phyloP scores from a whole-genome alignment of 2,329 filamentous ascomycete genomes.

The Nemania sp. region DNA sequence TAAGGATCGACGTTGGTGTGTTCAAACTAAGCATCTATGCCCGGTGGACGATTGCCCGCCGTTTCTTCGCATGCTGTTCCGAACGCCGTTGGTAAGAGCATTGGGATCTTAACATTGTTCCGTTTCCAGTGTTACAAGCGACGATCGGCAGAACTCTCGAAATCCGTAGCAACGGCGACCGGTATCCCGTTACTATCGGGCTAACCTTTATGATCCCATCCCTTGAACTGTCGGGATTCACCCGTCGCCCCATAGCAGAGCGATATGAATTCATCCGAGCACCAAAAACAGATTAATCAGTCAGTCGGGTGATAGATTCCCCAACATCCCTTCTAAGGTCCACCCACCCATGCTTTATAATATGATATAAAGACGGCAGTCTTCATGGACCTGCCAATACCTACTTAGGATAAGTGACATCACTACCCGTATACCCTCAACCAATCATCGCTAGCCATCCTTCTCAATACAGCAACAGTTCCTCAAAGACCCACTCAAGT shows the following conservation, averaged over 20 bases:
- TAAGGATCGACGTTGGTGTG: too few species aligned
- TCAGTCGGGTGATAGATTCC: conserved; percentile 25
- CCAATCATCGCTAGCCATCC: conserved; percentile 21
- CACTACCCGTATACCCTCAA: background rate
- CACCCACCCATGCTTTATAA: background rate
- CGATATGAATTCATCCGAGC: conserved; percentile 23
- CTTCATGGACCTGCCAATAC: conserved; percentile 6
- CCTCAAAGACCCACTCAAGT: background rate
- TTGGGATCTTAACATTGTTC: background rate
- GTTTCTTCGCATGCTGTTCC: background rate
- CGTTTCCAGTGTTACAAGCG: too few species aligned
- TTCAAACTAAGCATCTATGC: too few species aligned
- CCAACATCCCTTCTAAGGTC: conserved; percentile 5
- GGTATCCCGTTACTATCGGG: background rate
- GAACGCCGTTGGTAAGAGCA: background rate
- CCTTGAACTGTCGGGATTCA: conserved; percentile 2
- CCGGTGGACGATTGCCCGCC: too few species aligned
- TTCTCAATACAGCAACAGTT: conserved; percentile 20
- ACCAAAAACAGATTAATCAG: conserved; percentile 1
- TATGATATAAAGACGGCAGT: background rate
- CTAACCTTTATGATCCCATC: background rate
- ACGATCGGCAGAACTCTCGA: background rate
- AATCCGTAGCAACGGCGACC: background rate
- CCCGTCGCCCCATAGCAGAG: conserved; percentile 6
- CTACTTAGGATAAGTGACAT: conserved; percentile 1